phyloP scores from a whole-genome alignment of 2,329 filamentous ascomycete genomes.

The Blastomyces percursus region DNA sequence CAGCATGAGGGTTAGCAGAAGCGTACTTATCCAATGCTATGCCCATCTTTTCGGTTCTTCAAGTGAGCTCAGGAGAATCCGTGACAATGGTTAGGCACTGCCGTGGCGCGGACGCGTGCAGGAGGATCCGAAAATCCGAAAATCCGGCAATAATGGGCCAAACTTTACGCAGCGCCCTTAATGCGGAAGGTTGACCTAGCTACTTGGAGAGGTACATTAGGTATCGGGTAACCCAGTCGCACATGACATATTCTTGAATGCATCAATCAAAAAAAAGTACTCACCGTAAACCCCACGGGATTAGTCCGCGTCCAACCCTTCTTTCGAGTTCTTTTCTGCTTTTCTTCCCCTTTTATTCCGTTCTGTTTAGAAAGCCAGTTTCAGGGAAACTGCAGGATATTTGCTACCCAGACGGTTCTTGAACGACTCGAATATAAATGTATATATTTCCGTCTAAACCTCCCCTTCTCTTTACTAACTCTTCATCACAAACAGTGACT shows the following conservation, averaged over 20 bases:
- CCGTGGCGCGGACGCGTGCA: constrained; percentile 3
- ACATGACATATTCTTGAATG: constrained; percentile 9
- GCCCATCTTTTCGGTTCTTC: neutral
- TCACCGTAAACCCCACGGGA: constrained; percentile 1
- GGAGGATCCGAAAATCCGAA: neutral
- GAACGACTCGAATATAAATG: constrained; percentile 4
- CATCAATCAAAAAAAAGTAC: constrained; percentile 2
- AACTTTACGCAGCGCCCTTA: neutral
- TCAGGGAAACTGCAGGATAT: constrained; percentile 10
- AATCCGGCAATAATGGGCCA: constrained; percentile 2
- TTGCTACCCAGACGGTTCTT: constrained; percentile 8
- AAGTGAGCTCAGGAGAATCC: neutral
- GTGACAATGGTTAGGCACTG: constrained; percentile 3
- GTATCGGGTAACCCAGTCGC: constrained; percentile 5
- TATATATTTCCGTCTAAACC: constrained; percentile 4
- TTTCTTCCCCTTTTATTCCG: neutral
- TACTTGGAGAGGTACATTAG: neutral
- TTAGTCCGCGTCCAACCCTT: constrained; percentile 3
- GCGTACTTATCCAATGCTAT: neutral
- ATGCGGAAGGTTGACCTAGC: neutral
- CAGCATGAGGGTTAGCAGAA: neutral
- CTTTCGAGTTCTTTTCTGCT: constrained; percentile 4
- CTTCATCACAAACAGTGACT: neutral
- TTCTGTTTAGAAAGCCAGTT: neutral
- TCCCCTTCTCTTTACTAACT: neutral